phyloP scores from a whole-genome alignment of 768 basidiomycete genomes.

The Glaciozyma antarctica region DNA sequence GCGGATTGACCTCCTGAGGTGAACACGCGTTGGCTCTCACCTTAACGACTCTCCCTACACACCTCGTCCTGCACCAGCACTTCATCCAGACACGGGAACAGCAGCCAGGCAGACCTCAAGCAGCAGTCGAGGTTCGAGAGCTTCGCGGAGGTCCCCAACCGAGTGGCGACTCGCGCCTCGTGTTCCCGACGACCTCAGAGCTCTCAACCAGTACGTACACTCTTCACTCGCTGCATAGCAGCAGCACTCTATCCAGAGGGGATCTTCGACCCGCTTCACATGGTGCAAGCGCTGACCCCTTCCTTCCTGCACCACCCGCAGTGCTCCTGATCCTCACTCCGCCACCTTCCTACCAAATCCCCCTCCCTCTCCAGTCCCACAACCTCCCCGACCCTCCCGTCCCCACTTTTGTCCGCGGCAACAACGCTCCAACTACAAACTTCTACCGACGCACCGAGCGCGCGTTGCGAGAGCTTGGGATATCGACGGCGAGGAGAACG shows the following conservation, averaged over 20 bases:
- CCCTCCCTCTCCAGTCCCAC: slow-evolving; percentile 6
- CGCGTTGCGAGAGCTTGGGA: background rate
- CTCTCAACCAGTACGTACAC: too few relatives aligned
- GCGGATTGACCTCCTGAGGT: too few relatives aligned
- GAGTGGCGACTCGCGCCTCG: background rate
- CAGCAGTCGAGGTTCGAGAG: background rate
- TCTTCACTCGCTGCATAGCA: too few relatives aligned
- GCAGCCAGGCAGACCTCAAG: background rate
- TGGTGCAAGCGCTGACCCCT: background rate
- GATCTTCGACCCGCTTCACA: too few relatives aligned
- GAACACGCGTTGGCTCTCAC: background rate
- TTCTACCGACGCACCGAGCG: background rate
- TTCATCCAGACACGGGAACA: background rate
- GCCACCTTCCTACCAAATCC: slow-evolving; percentile 4
- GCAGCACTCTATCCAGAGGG: too few relatives aligned
- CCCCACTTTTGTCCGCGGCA: background rate
- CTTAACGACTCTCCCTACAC: background rate
- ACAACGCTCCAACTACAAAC: background rate
- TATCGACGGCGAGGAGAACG: background rate
- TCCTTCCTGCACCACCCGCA: background rate
- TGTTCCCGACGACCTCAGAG: background rate
- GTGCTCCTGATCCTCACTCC: slow-evolving; percentile 18
- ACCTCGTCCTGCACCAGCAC: background rate
- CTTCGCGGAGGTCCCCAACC: background rate
- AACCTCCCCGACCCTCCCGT: background rate